Evolutionary conservation across 345 rosid genomes (phyloP), one percentile per base, ranked within the genome.

Genomic region (Gossypium ekmanianum): DNA sequence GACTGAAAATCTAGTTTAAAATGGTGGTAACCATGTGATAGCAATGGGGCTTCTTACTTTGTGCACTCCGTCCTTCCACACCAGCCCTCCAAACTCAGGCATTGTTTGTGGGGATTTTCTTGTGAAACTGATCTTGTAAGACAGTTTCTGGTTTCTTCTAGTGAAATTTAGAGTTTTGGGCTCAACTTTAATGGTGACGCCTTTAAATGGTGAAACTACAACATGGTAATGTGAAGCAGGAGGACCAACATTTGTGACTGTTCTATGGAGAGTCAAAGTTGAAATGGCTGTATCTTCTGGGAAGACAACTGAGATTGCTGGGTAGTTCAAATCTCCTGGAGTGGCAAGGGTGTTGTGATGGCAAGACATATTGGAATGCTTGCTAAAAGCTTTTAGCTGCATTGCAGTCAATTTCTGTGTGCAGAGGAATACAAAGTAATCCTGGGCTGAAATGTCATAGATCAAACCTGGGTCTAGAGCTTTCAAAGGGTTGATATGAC

Each of bases 341-440:
- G 72, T 81, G 44, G 83, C 74, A 6, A 88, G 72, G 34, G 88
- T 72, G 73, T 87, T 72, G 72, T 87, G 79, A 44, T 68, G 86
- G 83, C 98, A 92, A 1, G 89, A 65, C 77, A 93, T 87, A 77
- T 94, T 92, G 11, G 96, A 79, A 61, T 85, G 72, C 78, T 89
- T 91, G 58, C 92, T 79, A 72, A 92, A 94, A 22, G 88, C 92
- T 77, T 84, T 84, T 2, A 92, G 90, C 85, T 92, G 88, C 62
- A 43, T 10, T 27, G 89, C 79, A 11, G 88, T 85, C 26, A 92
- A 68, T 24, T 81, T 81, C 65, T 90, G 98, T 16, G 94, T 80
- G 80, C 98, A 94, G 63, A 94, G 97, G 87, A 92, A 92, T 11
- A 91, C 94, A 43, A 87, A 89, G 85, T 91, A 94, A 20, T 89